Evolutionary conservation across 805 yeast species (phyloP), one percentile per base, ranked within the genome.

Genomic region (Tetrapisispora iriomotensis): DNA sequence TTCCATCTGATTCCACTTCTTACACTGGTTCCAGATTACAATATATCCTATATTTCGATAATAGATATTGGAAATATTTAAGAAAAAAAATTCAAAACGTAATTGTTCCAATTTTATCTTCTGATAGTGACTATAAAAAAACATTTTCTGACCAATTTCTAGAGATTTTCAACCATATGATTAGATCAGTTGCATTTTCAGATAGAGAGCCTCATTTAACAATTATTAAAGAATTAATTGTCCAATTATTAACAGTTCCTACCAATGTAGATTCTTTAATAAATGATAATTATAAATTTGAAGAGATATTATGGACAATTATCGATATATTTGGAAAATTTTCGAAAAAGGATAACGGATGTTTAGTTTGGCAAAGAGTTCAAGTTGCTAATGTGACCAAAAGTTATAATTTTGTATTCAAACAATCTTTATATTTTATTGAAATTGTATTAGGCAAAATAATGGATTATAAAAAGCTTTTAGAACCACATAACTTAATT

Each of bases 141-240:
- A 44, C 57, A 12, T 74, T 79, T 40, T 65, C 78, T 15, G 52
- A 60, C 13, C 84, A 79, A 42, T 65, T 77, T 30, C 62, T 76
- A 13, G 69, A 70, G 30, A 66, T 79, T 0, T 75, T 72, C 46
- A 79, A 75, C 36, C 72, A 62, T 22, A 57, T 71, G 34, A 51
- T 77, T 3, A 67, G 67, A 13, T 63, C 69, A 9, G 61, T 72
- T 39, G 74, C 77, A n/a, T 53, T 60, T 17, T 65, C 76, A 45
- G 99, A 92, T 53, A 70, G 95, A 43, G 97, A 92, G 53, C 95
- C 96, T 0, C 95, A 87, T 49, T 62, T 75, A 39, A 84, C 90
- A 10, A 70, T 83, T 3, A 68, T 88, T 65, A 71, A 79, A 28
- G 75, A 79, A 28, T 62, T 90, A 17, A 77, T 94, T 0, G 78